These are phyloP conservation scores for Tetrapisispora pingtungensis DNA, from an alignment of 805 yeast species.

Conservation along the genomic window DNA sequence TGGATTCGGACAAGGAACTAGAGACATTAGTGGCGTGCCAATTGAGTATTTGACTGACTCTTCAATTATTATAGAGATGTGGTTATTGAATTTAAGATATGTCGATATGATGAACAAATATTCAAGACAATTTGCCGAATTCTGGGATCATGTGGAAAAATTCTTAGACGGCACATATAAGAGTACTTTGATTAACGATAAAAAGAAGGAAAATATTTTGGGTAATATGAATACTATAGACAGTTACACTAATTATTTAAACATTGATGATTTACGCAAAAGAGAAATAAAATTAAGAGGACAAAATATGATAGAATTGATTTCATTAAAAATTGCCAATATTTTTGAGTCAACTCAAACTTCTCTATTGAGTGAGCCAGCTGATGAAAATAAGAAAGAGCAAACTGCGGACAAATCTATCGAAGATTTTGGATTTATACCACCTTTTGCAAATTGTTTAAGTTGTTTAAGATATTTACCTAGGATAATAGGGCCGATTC, in stretches of 20 bases:
- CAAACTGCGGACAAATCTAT: conserved; percentile 10
- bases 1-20: background rate
- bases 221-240: conserved; percentile 24
- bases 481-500: conserved; percentile 35
- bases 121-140: conserved; percentile 35
- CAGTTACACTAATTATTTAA: conserved; percentile 17
- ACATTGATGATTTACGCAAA: conserved; percentile 36
- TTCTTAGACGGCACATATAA: conserved; percentile 43
- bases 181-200: conserved; percentile 33
- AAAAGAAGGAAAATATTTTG: conserved; percentile 28
- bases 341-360: conserved; percentile 31
- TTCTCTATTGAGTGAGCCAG: conserved; percentile 5
- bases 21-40: background rate
- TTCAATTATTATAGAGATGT: conserved; percentile 47
- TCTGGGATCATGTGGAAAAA: conserved; percentile 46
- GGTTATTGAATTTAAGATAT: conserved; percentile 41
- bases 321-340: conserved; percentile 23
- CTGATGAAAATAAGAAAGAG: background rate
- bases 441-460: conserved; percentile 55
- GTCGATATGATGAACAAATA: conserved; percentile 33
- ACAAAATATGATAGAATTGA: conserved; percentile 30
- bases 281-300: conserved; percentile 32
- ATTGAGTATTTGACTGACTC: conserved; percentile 35
- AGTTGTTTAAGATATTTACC: conserved; percentile 46
- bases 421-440: conserved; percentile 44